These are phyloP conservation scores for Trichophyton benhamiae DNA, from an alignment of 2,329 filamentous ascomycete species.

Conservation along the genomic window DNA sequence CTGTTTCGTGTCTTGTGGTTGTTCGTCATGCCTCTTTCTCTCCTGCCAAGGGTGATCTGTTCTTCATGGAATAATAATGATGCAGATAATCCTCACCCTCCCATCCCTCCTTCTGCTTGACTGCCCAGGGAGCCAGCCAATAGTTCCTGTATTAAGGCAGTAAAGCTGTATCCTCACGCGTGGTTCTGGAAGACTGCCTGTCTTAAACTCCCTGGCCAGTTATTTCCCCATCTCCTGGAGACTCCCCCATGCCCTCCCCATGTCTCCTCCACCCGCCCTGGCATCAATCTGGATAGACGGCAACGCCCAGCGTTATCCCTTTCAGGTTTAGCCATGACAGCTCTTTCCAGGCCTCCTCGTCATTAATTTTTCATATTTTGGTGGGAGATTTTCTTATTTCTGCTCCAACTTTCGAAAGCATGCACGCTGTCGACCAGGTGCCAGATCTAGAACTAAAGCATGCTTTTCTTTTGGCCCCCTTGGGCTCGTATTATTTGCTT, in stretches of 20 bases:
- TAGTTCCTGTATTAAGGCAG: neutral
- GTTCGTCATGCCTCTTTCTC: neutral
- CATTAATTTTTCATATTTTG: neutral
- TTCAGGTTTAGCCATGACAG: neutral
- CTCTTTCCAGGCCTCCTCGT: neutral
- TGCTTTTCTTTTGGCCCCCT: constrained; percentile 1
- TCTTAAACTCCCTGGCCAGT: neutral
- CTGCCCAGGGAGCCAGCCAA: neutral
- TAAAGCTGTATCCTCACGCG: neutral
- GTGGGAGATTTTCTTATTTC: neutral
- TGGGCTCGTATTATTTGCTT: neutral
- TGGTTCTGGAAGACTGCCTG: neutral
- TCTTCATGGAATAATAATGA: neutral
- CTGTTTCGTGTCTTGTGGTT: neutral
- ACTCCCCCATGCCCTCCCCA: too few relatives aligned
- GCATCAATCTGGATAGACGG: neutral
- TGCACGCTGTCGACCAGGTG: neutral
- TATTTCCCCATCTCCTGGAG: neutral
- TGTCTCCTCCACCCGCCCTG: neutral
- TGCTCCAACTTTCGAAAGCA: neutral
- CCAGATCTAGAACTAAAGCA: neutral
- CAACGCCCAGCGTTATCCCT: neutral
- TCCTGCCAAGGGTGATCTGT: neutral
- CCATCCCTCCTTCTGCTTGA: neutral
- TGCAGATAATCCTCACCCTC: neutral